Evolutionary conservation across 1,284 basidiomycete genomes (phyloP).

Genomic region (Malassezia psittaci): DNA sequence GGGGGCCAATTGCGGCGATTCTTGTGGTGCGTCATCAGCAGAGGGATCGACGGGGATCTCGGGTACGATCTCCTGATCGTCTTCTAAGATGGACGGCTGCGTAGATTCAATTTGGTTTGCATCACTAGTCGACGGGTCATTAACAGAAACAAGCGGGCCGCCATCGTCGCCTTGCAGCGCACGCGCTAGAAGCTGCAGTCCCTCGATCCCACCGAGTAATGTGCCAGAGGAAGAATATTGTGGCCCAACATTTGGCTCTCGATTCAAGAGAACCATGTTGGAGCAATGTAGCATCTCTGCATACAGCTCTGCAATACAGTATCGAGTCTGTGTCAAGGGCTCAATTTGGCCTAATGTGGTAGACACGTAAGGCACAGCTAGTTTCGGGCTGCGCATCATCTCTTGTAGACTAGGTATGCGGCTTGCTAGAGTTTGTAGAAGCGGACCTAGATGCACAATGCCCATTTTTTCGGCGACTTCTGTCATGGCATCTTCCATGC

Average conservation of each 20-base stretch:
- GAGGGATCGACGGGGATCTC: neutral
- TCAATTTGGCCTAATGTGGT: slow-evolving; percentile 50
- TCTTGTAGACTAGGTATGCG: slow-evolving; percentile 63
- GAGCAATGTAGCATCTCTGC: slow-evolving; percentile 95
- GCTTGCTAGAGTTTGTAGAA: slow-evolving; percentile 68
- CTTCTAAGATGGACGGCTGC: too few species aligned
- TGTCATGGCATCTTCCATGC: slow-evolving; percentile 67
- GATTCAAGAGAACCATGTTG: slow-evolving; percentile 92
- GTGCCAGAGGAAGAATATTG: slow-evolving; percentile 39
- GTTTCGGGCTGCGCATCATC: slow-evolving; percentile 64
- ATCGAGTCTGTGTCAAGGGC: slow-evolving; percentile 87
- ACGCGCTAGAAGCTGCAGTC: slow-evolving; percentile 40
- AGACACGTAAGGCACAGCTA: slow-evolving; percentile 55
- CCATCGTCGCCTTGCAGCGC: slow-evolving; percentile 34
- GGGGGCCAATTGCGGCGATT: neutral
- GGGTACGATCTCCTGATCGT: neutral
- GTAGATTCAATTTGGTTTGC: neutral
- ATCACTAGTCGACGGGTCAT: neutral
- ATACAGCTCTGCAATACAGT: slow-evolving; percentile 92
- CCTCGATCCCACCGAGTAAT: slow-evolving; percentile 43
- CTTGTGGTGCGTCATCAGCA: neutral
- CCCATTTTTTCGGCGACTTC: slow-evolving; percentile 83
- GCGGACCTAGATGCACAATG: slow-evolving; percentile 79
- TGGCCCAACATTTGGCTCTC: slow-evolving; percentile 49
- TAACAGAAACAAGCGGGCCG: neutral